Evolutionary conservation across 108 stramenopile species (phyloP), one percentile per base, ranked within the genome.

Genomic region (Nitzschia palea): DNA sequence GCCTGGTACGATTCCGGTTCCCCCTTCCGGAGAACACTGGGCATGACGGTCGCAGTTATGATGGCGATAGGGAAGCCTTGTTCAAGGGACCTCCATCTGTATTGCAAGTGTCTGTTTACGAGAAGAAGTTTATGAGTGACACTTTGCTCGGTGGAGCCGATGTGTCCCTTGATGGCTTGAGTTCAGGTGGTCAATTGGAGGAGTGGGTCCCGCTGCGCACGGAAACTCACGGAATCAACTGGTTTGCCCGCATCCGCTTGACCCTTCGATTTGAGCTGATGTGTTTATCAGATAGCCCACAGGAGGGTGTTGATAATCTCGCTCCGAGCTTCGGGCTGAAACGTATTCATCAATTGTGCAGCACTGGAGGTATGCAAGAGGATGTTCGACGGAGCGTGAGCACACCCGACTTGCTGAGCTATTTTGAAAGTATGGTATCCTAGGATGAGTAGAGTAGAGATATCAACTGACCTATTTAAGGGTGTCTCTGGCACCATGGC

Each of bases 61-160:
- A 88, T 61, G 43, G 51, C 15, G 86, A 92, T 78, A 73, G 89
- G 48, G 94, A 95, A 65, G 80, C 80, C 2, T 62, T 91, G 25
- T 95, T 95, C 65, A 90, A 85, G 74, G 94, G 94, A 23, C 86
- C 94, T 12, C 94, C 94, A 22, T 78, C 82, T 18, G 77, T 85
- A 31, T 79, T 95, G 30, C 89, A 91, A 70, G 37, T 95, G 10
- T 81, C 90, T 12, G 94, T 90, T 9, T 95, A 87, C 34, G 94
- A 95, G 73, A 92, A 90, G 77, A 95, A 91, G 56, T 90, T 95
- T 47, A 85, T 95, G 86, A 86, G 84, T 45, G 89, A 91, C 70
- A 48, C 76, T 33, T 74, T 72, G 26, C 71, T 94, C 10, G 93
- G 93, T 17, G 75, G 82, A 31, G 93, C 93, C 4, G 93, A 94